Base-by-base conservation (phyloP, 495 filamentous ascomycete genomes). In the Jackrogersella multiformis region DNA sequence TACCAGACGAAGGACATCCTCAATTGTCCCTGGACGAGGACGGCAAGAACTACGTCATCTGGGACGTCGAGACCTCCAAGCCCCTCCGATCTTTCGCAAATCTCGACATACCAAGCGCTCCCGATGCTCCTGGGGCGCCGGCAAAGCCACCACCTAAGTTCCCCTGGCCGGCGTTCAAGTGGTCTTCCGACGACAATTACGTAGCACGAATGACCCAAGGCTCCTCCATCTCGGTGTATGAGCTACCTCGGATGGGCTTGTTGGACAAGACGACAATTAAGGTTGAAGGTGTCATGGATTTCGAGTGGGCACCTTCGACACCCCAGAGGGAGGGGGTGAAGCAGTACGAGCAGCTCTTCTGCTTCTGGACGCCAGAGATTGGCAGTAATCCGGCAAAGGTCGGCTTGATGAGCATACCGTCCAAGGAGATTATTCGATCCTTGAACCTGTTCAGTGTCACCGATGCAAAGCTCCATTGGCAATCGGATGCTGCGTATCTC, bases 111-210 rank as follows among this genome's bases (percentile, higher is more conserved):
- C 87, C 90, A 18, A 88, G 89, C 41, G 82, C 82, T 46, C 83
- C 80, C 24, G 75, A 73, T 34, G 61, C 78, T 42, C 63, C 74
- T 20, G 74, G 60, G 35, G 60, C 69, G 42, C 66, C 61, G 10
- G 68, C 70, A 41, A 92, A 90, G 70, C 87, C 90, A 66, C 89
- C 88, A 9, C 90, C 92, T 79, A 97, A 97, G 84, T 88, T 96
- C 54, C 91, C 94, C 69, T 99, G 95, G 95, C 95, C 95, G 21
- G 93, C 94, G 10, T 99, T 99, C 86, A 99, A 99, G 79, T 99
- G 95, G 95, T 97, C 94, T 44, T 81, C 95, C 4, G 95, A 99
- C 73, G 92, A 97, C 82, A 94, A 94, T 76, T 99, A 97, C 77
- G 93, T 97, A 44, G 95, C 95, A 2, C 87, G 95, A 42, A 89